These are phyloP conservation scores for Penicillium sp. DNA, from an alignment of 2,329 filamentous ascomycete genomes.

Conservation along the genomic window DNA sequence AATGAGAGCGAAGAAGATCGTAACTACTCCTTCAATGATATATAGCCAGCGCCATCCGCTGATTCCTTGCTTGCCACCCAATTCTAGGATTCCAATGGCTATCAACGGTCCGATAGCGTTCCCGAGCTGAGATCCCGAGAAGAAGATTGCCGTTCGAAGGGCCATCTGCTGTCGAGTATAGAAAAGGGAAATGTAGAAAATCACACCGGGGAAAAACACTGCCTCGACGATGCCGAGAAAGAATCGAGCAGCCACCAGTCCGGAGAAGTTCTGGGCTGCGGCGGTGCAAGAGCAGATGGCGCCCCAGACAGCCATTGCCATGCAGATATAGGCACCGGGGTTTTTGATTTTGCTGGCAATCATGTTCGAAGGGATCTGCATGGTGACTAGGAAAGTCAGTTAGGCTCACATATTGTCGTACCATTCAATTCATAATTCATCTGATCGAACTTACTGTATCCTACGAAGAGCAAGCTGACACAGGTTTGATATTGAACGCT, in stretches of 20 bases:
- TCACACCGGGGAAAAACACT: constrained; percentile 63
- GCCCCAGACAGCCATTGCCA: constrained; percentile 11
- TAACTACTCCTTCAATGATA: constrained; percentile 42
- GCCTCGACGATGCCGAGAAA: constrained; percentile 62
- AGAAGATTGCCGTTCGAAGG: constrained; percentile 32
- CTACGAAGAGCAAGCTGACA: constrained; percentile 10
- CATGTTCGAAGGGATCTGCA: constrained; percentile 15
- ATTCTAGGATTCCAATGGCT: constrained; percentile 29
- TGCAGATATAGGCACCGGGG: constrained; percentile 9
- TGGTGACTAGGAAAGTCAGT: constrained; percentile 1
- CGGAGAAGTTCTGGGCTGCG: constrained; percentile 5
- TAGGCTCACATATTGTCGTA: background rate
- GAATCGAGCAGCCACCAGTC: constrained; percentile 10
- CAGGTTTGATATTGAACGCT: constrained; percentile 11
- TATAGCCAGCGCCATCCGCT: constrained; percentile 50
- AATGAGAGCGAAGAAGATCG: constrained; percentile 42
- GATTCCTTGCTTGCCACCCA: constrained; percentile 37
- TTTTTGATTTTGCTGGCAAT: constrained; percentile 8
- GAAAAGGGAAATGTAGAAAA: constrained; percentile 67
- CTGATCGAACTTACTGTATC: constrained; percentile 5
- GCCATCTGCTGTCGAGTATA: constrained; percentile 46
- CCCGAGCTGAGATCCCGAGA: constrained; percentile 41
- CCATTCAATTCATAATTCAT: too few relatives aligned
- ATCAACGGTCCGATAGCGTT: constrained; percentile 42
- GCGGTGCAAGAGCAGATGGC: constrained; percentile 11